phyloP scores from a whole-genome alignment of 441 rosid genomes.

The Brassica hybrid region DNA sequence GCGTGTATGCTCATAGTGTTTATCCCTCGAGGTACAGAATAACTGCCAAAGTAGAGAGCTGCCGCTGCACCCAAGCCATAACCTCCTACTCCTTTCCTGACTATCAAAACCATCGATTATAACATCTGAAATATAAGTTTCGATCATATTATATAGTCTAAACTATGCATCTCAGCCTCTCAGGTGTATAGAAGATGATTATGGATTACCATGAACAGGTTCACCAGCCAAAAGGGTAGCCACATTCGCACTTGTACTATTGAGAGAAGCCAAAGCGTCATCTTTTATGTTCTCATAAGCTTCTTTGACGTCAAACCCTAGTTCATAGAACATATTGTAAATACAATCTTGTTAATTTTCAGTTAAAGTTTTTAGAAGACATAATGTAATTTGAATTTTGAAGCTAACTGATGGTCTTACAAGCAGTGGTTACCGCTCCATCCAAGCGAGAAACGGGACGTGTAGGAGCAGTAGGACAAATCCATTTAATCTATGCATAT shows the following conservation, averaged over 20 bases:
- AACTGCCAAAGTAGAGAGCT: background rate
- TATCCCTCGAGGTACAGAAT: background rate
- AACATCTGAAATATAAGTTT: background rate
- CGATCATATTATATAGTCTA: background rate
- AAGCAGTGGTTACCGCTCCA: background rate
- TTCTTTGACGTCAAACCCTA: background rate
- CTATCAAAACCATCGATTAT: background rate
- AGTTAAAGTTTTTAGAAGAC: background rate
- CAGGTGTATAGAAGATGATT: background rate
- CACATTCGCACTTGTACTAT: background rate
- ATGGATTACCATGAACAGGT: background rate
- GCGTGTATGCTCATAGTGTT: background rate
- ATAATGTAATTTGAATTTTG: background rate
- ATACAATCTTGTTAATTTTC: background rate
- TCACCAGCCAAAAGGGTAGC: background rate
- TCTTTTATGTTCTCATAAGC: background rate
- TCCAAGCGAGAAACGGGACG: background rate
- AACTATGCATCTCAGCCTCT: background rate
- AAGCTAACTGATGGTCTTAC: background rate
- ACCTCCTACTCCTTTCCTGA: slow-evolving; percentile 5
- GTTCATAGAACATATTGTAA: background rate
- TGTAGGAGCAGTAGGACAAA: slow-evolving; percentile 12
- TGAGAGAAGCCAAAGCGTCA: background rate
- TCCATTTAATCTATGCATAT: background rate
- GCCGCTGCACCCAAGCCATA: background rate